Evolutionary conservation across 1,139 yeast species (phyloP).

Genomic region (Meyerozyma guilliermondii): DNA sequence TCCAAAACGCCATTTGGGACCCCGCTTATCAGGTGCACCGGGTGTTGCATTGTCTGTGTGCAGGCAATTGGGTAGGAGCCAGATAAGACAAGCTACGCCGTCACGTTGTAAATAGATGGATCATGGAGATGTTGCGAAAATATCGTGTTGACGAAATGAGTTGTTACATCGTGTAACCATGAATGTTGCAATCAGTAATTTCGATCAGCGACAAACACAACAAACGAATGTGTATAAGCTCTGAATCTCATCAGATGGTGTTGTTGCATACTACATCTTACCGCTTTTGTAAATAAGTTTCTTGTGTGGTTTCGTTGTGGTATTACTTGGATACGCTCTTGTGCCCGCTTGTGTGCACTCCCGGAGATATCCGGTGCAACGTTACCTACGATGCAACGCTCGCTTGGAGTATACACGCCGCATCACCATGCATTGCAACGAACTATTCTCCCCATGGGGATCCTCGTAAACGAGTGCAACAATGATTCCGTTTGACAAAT

Average conservation of each 20-base stretch:
- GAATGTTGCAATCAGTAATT: too few relatives aligned
- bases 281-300: background rate
- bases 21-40: conserved; percentile 2
- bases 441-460: background rate
- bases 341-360: background rate
- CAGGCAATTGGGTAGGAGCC: background rate
- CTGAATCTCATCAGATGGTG: too few relatives aligned
- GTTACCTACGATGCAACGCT: background rate
- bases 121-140: too few relatives aligned
- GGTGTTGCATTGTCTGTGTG: background rate
- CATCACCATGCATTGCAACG: background rate
- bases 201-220: too few relatives aligned
- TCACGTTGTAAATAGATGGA: too few relatives aligned
- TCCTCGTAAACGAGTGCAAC: background rate
- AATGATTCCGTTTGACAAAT: too few relatives aligned
- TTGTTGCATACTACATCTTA: too few relatives aligned
- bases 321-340: background rate
- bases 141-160: too few relatives aligned
- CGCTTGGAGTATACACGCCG: background rate
- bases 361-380: background rate
- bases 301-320: background rate
- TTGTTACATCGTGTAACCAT: too few relatives aligned
- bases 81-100: background rate
- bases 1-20: background rate
- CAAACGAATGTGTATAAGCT: too few relatives aligned